Conservation (phyloP, 179 eudicot genomes). For the Nepenthes alata region DNA sequence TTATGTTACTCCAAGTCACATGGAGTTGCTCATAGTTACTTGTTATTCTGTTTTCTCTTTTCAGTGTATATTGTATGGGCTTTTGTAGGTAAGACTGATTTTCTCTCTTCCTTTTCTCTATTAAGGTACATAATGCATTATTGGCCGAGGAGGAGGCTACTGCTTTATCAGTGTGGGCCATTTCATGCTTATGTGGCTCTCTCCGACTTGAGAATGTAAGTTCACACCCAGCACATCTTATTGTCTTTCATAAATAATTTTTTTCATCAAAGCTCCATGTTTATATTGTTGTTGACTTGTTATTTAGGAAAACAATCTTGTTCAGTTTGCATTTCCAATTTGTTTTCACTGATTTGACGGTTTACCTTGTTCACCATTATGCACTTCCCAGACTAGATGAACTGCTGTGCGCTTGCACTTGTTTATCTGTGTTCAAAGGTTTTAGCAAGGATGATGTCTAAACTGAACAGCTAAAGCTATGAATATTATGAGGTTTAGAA, state of each 20-base stretch:
- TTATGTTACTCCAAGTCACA: neutral
- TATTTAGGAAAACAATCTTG: too few relatives aligned
- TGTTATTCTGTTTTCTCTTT: neutral
- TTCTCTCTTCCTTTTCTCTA: neutral
- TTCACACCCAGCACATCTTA: neutral
- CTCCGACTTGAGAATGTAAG: conserved; percentile 86
- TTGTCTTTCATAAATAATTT: neutral
- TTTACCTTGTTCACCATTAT: too few relatives aligned
- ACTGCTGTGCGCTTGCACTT: too few relatives aligned
- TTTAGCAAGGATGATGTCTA: too few relatives aligned
- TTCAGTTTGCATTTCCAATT: too few relatives aligned
- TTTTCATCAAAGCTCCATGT: neutral
- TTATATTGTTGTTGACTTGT: neutral
- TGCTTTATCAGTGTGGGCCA: conserved; percentile 70
- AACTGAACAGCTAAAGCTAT: too few relatives aligned
- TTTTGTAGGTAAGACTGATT: neutral
- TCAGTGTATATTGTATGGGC: neutral
- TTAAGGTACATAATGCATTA: conserved; percentile 53
- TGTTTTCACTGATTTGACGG: too few relatives aligned
- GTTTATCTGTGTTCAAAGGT: too few relatives aligned
- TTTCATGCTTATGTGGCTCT: conserved; percentile 83
- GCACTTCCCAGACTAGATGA: too few relatives aligned
- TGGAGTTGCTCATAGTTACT: neutral
- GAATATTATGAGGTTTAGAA: too few relatives aligned
- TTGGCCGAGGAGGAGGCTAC: conserved; percentile 86